phyloP scores from a whole-genome alignment of 2,329 filamentous ascomycete genomes.

The Verticillium nonalfalfae region DNA sequence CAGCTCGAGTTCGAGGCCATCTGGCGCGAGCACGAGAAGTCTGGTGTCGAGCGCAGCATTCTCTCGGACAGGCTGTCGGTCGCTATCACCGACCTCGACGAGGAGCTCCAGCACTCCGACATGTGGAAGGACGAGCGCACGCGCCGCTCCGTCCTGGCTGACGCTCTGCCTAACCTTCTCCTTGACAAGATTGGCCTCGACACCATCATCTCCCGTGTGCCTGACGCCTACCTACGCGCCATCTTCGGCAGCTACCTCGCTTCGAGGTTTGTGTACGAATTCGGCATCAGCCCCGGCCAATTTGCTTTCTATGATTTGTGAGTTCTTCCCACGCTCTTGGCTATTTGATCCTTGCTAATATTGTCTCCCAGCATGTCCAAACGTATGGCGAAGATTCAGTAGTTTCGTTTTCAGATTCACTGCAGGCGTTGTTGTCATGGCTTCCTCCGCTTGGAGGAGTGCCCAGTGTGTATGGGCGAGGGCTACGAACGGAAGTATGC shows the following conservation, averaged over 20 bases:
- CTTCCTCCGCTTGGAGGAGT: not conserved
- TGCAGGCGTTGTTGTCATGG: not conserved
- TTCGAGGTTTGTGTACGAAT: slow-evolving; percentile 92
- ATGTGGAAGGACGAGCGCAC: slow-evolving; percentile 82
- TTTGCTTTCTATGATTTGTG: slow-evolving; percentile 99
- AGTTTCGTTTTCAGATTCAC: not conserved
- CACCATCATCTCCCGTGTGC: slow-evolving; percentile 79
- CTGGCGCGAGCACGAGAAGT: slow-evolving; percentile 88
- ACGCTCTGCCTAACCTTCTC: slow-evolving; percentile 80
- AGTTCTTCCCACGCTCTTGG: slow-evolving; percentile 32
- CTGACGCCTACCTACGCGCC: slow-evolving; percentile 83
- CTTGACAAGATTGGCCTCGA: slow-evolving; percentile 87
- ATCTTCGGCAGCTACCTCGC: slow-evolving; percentile 97
- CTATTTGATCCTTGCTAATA: not conserved
- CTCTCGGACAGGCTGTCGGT: slow-evolving; percentile 85
- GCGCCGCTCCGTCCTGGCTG: slow-evolving; percentile 68
- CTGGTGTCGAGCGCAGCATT: slow-evolving; percentile 72
- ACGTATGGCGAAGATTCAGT: slow-evolving; percentile 45
- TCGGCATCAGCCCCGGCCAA: slow-evolving; percentile 85
- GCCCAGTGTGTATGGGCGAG: not conserved
- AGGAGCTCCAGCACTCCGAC: slow-evolving; percentile 89
- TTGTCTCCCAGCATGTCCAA: slow-evolving; percentile 54
- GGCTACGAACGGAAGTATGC: not conserved
- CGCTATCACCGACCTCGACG: slow-evolving; percentile 93
- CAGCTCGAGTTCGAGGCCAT: slow-evolving; percentile 95